These are phyloP conservation scores for Arthonia radiata DNA, from an alignment of 495 filamentous ascomycete species.

Conservation along the genomic window DNA sequence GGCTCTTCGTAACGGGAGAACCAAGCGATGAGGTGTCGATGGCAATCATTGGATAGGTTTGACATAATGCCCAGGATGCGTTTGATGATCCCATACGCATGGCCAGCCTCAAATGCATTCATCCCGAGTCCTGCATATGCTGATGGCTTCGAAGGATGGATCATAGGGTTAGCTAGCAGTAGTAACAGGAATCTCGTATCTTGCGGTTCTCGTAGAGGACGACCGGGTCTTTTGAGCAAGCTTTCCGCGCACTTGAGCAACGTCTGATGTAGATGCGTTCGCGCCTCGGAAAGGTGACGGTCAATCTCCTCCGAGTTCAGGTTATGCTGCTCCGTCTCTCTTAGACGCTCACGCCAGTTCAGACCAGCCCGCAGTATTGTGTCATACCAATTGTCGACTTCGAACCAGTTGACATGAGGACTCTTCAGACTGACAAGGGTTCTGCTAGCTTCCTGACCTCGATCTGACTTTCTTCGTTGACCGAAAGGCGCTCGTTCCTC, in stretches of 20 bases:
- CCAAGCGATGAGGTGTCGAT: constrained; percentile 69
- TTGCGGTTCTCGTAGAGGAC: constrained; percentile 39
- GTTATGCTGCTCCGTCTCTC: constrained; percentile 1
- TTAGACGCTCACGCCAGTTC: constrained; percentile 25
- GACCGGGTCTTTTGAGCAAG: constrained; percentile 62
- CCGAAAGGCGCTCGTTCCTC: no score
- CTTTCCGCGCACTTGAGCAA: constrained; percentile 66
- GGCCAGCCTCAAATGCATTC: no score
- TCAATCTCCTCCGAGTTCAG: constrained; percentile 19
- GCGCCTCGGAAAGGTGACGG: constrained; percentile 21
- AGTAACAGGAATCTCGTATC: constrained; percentile 68
- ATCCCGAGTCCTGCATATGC: no score
- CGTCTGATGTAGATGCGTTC: constrained; percentile 37
- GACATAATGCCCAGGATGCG: constrained; percentile 60
- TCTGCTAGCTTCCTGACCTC: constrained; percentile 2
- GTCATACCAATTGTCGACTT: constrained; percentile 51
- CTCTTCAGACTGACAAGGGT: constrained; percentile 29
- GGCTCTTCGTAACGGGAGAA: constrained; percentile 45
- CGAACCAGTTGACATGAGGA: constrained; percentile 54
- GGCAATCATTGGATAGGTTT: constrained; percentile 49
- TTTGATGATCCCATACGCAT: constrained; percentile 43
- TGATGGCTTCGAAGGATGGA: no score
- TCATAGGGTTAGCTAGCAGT: constrained; percentile 54
- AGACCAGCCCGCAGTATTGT: constrained; percentile 39
- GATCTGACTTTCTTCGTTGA: constrained; percentile 11